Percentiles rank a stretch among this genome's conserved stretches.
phyloP scores from a whole-genome alignment of 2,329 filamentous ascomycete species.

The Talaromyces sp. region DNA sequence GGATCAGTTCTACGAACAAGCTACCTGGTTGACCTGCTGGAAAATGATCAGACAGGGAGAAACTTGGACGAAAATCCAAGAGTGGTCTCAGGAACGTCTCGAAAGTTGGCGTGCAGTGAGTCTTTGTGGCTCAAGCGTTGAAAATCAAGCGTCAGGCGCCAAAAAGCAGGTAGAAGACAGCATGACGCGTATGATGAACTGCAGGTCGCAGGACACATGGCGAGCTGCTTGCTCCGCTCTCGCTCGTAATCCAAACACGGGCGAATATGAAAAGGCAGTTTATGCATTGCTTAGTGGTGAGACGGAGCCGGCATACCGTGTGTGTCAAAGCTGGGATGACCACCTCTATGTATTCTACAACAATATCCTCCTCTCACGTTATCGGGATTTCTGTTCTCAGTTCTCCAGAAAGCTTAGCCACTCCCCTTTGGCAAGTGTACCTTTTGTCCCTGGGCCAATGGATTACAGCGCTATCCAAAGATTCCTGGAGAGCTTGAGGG shows the following conservation, averaged over 20 bases:
- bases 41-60: constrained; percentile 86
- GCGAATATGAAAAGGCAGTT: constrained; percentile 81
- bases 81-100: constrained; percentile 81
- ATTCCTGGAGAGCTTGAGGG: constrained; percentile 36
- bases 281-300: constrained; percentile 90
- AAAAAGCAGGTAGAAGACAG: constrained; percentile 34
- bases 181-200: constrained; percentile 43
- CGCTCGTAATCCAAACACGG: constrained; percentile 62
- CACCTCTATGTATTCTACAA: constrained; percentile 85
- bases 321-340: constrained; percentile 80
- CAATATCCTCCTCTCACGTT: constrained; percentile 73
- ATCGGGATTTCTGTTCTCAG: constrained; percentile 62
- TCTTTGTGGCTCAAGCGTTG: constrained; percentile 59
- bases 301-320: constrained; percentile 68
- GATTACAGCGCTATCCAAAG: constrained; percentile 37
- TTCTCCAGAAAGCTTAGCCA: constrained; percentile 48
- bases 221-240: constrained; percentile 38
- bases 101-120: constrained; percentile 87
- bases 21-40: constrained; percentile 91
- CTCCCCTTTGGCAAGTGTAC: constrained; percentile 52
- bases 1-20: constrained; percentile 83
- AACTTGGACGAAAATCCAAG: constrained; percentile 67
- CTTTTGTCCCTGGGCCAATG: constrained; percentile 56
- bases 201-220: constrained; percentile 37
- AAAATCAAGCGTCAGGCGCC: constrained; percentile 26